phyloP scores from a whole-genome alignment of 1,139 yeast genomes.

The Kodamaea fungicola region DNA sequence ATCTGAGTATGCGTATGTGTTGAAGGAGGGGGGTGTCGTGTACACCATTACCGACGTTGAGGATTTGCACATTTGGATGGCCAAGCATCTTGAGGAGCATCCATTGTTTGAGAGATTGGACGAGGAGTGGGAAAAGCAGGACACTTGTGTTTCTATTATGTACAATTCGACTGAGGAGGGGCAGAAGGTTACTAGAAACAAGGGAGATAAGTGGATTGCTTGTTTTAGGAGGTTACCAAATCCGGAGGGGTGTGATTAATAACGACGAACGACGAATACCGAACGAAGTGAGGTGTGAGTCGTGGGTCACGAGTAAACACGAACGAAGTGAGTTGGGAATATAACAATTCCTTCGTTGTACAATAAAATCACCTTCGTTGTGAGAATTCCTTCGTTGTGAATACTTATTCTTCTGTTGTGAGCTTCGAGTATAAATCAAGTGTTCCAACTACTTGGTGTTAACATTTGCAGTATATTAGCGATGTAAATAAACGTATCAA shows the following conservation, averaged over 20 bases:
- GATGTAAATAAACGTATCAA: no score
- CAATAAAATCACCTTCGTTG: no score
- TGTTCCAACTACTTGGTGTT: no score
- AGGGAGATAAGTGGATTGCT: slow-evolving; percentile 84
- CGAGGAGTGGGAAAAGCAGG: slow-evolving; percentile 75
- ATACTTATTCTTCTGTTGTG: no score
- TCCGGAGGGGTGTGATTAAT: slow-evolving; percentile 39
- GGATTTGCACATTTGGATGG: slow-evolving; percentile 97
- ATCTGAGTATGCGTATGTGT: slow-evolving; percentile 88
- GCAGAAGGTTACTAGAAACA: slow-evolving; percentile 87
- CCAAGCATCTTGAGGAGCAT: slow-evolving; percentile 80
- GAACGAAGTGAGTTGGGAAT: no score
- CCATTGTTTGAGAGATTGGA: slow-evolving; percentile 83
- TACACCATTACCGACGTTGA: slow-evolving; percentile 96
- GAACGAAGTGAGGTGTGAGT: no score
- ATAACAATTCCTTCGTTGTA: no score
- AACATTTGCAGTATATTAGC: no score
- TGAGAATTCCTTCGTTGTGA: no score
- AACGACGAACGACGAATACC: neutral
- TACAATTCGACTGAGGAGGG: slow-evolving; percentile 94
- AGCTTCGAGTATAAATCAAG: no score
- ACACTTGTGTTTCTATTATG: slow-evolving; percentile 84
- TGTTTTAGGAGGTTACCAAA: slow-evolving; percentile 76
- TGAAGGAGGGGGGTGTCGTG: slow-evolving; percentile 80
- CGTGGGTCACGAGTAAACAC: no score